These are phyloP conservation scores for Tritrichomonas foetus DNA, from an alignment of 208 protist species.

Conservation along the genomic window DNA sequence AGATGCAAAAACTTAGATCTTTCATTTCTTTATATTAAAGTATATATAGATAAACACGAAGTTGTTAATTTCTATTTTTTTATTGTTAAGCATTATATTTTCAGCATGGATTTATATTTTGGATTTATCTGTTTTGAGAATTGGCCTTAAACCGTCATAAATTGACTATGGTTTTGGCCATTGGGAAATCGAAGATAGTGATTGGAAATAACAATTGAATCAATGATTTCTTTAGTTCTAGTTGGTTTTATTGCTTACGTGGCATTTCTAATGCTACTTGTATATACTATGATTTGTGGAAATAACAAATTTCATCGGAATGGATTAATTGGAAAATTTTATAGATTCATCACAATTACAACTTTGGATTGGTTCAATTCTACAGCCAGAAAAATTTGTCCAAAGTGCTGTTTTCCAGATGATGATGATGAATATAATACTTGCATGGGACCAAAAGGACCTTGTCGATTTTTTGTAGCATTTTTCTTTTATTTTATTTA, in stretches of 20 bases:
- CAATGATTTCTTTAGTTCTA: too few relatives aligned
- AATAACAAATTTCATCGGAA: slow-evolving; percentile 1
- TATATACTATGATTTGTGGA: slow-evolving; percentile 5
- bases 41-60: too few relatives aligned
- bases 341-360: not conserved
- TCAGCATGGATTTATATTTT: too few relatives aligned
- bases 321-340: not conserved
- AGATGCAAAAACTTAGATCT: too few relatives aligned
- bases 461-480: not conserved
- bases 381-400: not conserved
- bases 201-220: too few relatives aligned
- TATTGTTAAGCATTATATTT: too few relatives aligned
- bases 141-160: too few relatives aligned
- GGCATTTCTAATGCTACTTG: not conserved
- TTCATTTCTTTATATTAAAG: too few relatives aligned
- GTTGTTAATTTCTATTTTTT: too few relatives aligned
- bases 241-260: not conserved
- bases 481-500: slow-evolving; percentile 1
- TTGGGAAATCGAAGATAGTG: too few relatives aligned
- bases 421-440: not conserved
- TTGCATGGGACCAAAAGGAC: not conserved
- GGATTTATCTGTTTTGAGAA: too few relatives aligned
- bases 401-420: not conserved
- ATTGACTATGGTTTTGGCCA: too few relatives aligned
- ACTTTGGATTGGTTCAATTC: not conserved